Evolutionary conservation across 768 basidiomycete species (phyloP), one percentile per base, ranked within the genome.

Genomic region (Leccinum obscurum): DNA sequence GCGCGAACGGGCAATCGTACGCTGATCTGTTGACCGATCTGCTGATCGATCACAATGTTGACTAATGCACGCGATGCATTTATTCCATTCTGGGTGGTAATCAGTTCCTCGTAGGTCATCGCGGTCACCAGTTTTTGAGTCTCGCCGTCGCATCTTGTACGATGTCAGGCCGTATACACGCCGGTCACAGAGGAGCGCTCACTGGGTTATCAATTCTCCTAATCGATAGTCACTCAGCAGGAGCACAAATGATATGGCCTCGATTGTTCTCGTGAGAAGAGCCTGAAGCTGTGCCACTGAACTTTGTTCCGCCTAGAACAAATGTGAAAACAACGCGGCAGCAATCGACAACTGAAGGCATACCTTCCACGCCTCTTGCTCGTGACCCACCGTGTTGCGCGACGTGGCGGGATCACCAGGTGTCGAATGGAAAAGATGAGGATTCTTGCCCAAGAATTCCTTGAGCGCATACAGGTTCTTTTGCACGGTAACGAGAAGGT

Each of bases 1-100:
- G 62, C 35, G 15, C 26, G 22, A 39, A 17, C 9, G 30, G 56
- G 20, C 28, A 54, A 54, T 59, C 90, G 67, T 73, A 95, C 95
- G 64, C 92, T 94, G 55, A 95, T 92, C 71, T 98, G 95, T 70
- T 96, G 93, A 22, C 92, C 92, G 65, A 98, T 98, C 72, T 99
- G 97, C 70, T 96, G 94, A 73, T 99, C 93, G 65, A 99, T 98
- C 65, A 99, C 85, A 34, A 95, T 88, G 63, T 96, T 98, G 11
- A 98, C 95, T 44, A 99, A 77, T 13, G 88, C 88, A 64, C 93
- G 83, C 9, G 97, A 96, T 24, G 89, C 85, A n/a, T 87, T 88
- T 66, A 94, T 85, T 41, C 97, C 97, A 66, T 87, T 84, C 69
- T 89, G 85, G 39, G 86, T 85, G 20, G 92, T 94, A 62, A 99